Evolutionary conservation across 169 alveolate species (phyloP).

Genomic region (Toxoplasma gondii): DNA sequence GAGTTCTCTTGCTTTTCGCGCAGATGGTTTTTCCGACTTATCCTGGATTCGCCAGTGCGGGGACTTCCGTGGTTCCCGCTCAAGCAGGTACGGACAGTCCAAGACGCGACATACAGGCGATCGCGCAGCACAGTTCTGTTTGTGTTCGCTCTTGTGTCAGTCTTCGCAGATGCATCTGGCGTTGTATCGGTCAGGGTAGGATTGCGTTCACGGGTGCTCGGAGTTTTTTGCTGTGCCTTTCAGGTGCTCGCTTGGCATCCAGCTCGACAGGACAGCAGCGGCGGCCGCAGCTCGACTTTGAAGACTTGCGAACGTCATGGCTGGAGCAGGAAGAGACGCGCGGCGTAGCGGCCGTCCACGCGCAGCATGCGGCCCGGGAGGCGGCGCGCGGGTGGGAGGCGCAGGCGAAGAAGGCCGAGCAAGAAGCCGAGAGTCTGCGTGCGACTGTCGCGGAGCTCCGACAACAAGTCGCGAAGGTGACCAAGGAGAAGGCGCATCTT

Average conservation of each 20-base stretch:
- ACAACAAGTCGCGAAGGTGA: constrained; percentile 18
- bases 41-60: background rate
- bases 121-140: no score
- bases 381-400: background rate
- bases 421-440: background rate
- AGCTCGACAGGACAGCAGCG: background rate
- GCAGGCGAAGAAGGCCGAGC: background rate
- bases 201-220: no score
- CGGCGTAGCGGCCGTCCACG: constrained; percentile 25
- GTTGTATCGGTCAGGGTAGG: no score
- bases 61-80: background rate
- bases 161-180: no score
- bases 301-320: constrained; percentile 23
- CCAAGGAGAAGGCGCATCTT: constrained; percentile 27
- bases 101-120: no score
- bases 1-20: constrained; percentile 31
- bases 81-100: background rate
- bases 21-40: constrained; percentile 38
- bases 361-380: constrained; percentile 8
- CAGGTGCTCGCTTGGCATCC: no score
- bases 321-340: constrained; percentile 11
- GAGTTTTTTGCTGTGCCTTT: no score
- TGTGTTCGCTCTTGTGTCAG: no score
- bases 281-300: constrained; percentile 32
- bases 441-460: background rate